Conservation (phyloP, 768 basidiomycete genomes). For the Termitomyces sp. region DNA sequence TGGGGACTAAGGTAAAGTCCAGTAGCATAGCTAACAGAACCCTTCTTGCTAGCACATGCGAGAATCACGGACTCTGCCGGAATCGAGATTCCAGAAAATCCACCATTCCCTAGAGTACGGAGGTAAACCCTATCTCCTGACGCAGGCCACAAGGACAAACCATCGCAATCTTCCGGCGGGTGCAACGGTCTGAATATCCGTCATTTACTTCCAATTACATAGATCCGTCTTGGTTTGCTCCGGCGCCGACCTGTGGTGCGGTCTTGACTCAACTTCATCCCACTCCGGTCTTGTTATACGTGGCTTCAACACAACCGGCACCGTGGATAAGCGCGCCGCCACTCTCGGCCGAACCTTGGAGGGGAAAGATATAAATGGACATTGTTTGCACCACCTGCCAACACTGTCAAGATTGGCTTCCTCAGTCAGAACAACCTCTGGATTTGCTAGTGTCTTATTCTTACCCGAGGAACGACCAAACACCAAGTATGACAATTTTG, state of each 20-base stretch:
- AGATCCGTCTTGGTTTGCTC: background rate
- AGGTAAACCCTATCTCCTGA: conserved; percentile 13
- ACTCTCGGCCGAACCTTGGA: conserved; percentile 4
- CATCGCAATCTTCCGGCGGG: conserved; percentile 1
- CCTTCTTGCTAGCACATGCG: conserved; percentile 13
- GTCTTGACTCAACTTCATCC: too few species aligned
- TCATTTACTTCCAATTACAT: background rate
- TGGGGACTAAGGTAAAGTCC: background rate
- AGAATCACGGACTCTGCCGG: conserved; percentile 23
- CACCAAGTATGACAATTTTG: background rate
- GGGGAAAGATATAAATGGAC: background rate
- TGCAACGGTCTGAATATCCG: background rate
- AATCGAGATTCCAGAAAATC: conserved; percentile 16
- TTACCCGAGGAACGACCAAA: conserved; percentile 6
- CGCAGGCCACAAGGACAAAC: conserved; percentile 1
- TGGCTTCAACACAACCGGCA: background rate
- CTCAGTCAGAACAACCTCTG: background rate
- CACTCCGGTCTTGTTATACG: background rate
- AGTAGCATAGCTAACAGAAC: background rate
- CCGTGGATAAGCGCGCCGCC: conserved; percentile 6
- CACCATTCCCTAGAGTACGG: background rate
- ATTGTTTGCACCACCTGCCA: background rate
- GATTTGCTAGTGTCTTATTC: background rate
- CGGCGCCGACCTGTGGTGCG: background rate
- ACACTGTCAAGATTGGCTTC: conserved; percentile 1